phyloP scores from a whole-genome alignment of 345 rosid species.

The Murraya paniculata region DNA sequence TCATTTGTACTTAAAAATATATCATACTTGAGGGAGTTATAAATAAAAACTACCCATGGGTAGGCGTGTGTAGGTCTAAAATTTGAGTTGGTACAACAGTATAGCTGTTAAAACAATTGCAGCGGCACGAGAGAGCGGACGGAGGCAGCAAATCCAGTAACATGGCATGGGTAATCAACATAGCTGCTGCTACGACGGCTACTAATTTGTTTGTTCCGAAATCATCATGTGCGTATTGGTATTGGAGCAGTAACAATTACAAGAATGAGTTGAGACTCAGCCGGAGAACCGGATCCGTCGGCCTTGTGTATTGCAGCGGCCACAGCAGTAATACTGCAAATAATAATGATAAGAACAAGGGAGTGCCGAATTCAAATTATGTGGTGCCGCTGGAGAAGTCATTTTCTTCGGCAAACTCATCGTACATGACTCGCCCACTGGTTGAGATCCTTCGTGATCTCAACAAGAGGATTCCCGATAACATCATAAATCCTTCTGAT shows the following conservation, averaged over 20 bases:
- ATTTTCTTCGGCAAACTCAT: slow-evolving; percentile 49
- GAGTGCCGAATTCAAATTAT: slow-evolving; percentile 81
- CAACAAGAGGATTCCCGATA: slow-evolving; percentile 91
- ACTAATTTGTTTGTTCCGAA: not conserved
- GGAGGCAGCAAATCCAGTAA: not conserved
- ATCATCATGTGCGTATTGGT: not conserved
- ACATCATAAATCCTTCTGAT: slow-evolving; percentile 52
- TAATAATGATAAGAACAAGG: slow-evolving; percentile 39
- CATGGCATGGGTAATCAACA: slow-evolving; percentile 4
- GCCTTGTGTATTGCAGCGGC: slow-evolving; percentile 25
- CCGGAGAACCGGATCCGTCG: slow-evolving; percentile 11
- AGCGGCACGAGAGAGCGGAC: not conserved
- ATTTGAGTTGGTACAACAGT: not conserved
- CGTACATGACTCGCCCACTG: slow-evolving; percentile 84
- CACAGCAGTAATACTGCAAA: slow-evolving; percentile 22
- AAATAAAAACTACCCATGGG: not conserved
- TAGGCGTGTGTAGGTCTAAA: not conserved
- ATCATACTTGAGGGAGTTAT: not conserved
- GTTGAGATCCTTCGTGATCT: slow-evolving; percentile 96
- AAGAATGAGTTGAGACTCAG: not conserved
- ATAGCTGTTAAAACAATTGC: not conserved
- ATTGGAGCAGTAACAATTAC: not conserved
- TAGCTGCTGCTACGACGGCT: not conserved
- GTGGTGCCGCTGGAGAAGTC: slow-evolving; percentile 90
- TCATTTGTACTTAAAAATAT: not conserved